Evolutionary conservation across 768 basidiomycete species (phyloP).

Genomic region (Pulveroboletus sp.): DNA sequence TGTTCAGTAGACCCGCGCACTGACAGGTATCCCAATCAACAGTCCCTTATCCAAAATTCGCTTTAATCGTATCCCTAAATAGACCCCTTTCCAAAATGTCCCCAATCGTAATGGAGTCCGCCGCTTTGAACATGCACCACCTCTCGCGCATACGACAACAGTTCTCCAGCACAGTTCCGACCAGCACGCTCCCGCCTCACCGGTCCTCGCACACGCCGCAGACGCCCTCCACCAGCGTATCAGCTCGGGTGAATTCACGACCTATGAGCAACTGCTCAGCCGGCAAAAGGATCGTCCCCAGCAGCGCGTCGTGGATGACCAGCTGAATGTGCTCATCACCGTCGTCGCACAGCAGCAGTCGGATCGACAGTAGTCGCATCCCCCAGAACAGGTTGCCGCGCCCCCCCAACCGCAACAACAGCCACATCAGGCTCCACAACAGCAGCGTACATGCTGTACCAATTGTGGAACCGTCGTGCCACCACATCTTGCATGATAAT

Average conservation of each 20-base stretch:
- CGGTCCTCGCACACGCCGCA: conserved; percentile 19
- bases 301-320: conserved; percentile 14
- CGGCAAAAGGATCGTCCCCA: conserved; percentile 30
- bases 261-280: conserved; percentile 29
- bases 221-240: conserved; percentile 29
- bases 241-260: conserved; percentile 24
- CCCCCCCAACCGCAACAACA: conserved; percentile 22
- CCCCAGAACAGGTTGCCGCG: conserved; percentile 26
- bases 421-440: conserved; percentile 30
- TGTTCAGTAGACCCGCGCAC: not conserved
- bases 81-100: conserved; percentile 40
- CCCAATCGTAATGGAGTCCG: conserved; percentile 53
- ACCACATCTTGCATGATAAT: no score
- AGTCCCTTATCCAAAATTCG: conserved; percentile 20
- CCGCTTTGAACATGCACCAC: conserved; percentile 48
- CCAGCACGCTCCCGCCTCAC: conserved; percentile 24
- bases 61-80: conserved; percentile 34
- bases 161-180: conserved; percentile 33
- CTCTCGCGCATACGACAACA: conserved; percentile 48
- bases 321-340: conserved; percentile 6
- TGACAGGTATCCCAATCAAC: conserved; percentile 14
- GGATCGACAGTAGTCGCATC: no score
- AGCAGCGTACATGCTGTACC: conserved; percentile 48
- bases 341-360: conserved; percentile 15
- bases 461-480: conserved; percentile 75